Percentiles rank a stretch among this genome's conserved stretches.
These are phyloP conservation scores for Colletotrichum karsti DNA, from an alignment of 2,329 filamentous ascomycete genomes.

Conservation along the genomic window DNA sequence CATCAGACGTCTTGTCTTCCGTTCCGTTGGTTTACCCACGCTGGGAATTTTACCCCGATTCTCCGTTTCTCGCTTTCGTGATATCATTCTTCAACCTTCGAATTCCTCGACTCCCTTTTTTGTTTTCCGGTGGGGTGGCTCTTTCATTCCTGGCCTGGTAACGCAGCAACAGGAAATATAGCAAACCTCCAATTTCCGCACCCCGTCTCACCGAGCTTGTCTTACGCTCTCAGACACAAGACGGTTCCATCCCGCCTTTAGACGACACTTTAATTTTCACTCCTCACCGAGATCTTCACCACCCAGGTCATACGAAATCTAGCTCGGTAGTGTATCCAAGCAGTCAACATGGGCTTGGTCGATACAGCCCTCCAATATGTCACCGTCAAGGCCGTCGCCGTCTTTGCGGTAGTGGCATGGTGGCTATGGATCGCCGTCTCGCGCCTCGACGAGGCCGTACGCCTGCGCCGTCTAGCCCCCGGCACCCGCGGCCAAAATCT, in stretches of 20 bases:
- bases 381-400: slow-evolving; percentile 48
- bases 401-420: slow-evolving; percentile 47
- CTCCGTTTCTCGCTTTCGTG: neutral
- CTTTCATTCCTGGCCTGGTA: too few relatives aligned
- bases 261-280: neutral
- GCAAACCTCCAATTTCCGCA: neutral
- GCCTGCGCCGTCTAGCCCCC: slow-evolving; percentile 49
- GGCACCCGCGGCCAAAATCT: slow-evolving; percentile 51
- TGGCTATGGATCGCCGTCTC: slow-evolving; percentile 45
- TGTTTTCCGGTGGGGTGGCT: too few relatives aligned
- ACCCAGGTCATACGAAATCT: neutral
- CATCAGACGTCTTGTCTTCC: slow-evolving; percentile 4
- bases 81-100: neutral
- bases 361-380: slow-evolving; percentile 54
- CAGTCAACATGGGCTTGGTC: slow-evolving; percentile 56
- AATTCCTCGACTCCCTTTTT: too few relatives aligned
- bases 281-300: neutral
- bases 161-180: neutral
- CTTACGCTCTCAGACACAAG: neutral
- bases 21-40: neutral
- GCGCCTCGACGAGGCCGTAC: slow-evolving; percentile 50
- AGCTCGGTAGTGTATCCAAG: neutral
- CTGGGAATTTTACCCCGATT: neutral
- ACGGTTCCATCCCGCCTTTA: neutral
- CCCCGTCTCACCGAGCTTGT: neutral